Conservation (phyloP, 805 yeast species). For the Tetrapisispora namnaoensis region DNA sequence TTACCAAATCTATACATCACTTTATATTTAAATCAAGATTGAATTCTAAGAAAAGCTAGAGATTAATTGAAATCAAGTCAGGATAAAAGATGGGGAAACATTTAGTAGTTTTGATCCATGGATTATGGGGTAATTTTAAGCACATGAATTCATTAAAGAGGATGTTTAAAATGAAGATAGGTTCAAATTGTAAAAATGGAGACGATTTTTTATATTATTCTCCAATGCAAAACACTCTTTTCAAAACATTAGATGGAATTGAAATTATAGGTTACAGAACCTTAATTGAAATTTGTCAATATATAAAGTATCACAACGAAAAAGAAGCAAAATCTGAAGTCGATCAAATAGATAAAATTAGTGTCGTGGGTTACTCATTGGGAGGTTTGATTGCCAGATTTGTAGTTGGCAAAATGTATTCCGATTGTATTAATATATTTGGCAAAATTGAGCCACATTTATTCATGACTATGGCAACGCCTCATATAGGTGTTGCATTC, state of each 20-base stretch:
- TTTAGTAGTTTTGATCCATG: conserved; percentile 66
- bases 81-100: conserved; percentile 31
- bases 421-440: conserved; percentile 45
- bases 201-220: conserved; percentile 37
- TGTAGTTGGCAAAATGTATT: conserved; percentile 56
- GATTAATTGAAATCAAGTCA: too few species aligned
- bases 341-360: conserved; percentile 37
- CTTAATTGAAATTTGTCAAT: conserved; percentile 49
- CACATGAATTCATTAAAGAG: conserved; percentile 44
- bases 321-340: not conserved
- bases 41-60: too few species aligned
- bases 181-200: conserved; percentile 15
- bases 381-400: conserved; percentile 83
- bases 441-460: conserved; percentile 48
- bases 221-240: conserved; percentile 55
- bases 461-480: conserved; percentile 66
- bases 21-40: too few species aligned
- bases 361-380: conserved; percentile 78
- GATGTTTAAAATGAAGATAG: conserved; percentile 31
- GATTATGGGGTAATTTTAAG: conserved; percentile 61
- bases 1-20: too few species aligned
- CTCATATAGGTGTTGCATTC: conserved; percentile 59
- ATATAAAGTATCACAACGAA: conserved; percentile 30
- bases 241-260: conserved; percentile 80
- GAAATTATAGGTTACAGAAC: conserved; percentile 62